A percentile compares a stretch with the other conserved stretches of the same genome.
phyloP scores from a whole-genome alignment of 192 early-diverging fungal species.

The Backusella circina region DNA sequence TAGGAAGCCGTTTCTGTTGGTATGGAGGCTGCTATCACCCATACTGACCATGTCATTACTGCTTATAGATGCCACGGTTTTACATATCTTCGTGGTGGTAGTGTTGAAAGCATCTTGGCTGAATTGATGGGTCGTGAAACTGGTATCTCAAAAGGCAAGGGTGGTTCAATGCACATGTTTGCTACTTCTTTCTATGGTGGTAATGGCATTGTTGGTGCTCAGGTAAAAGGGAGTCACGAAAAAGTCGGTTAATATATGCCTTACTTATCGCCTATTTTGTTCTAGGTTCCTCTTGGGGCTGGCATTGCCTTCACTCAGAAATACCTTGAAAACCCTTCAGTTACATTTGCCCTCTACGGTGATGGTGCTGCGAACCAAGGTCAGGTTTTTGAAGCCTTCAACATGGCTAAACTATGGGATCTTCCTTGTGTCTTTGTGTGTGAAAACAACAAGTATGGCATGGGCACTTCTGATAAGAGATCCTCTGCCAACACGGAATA shows the following conservation, averaged over 20 bases:
- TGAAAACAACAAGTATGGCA: slow-evolving; percentile 99
- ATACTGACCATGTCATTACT: slow-evolving; percentile 92
- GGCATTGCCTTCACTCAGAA: slow-evolving; percentile 92
- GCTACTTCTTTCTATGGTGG: slow-evolving; percentile 94
- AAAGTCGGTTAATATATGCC: not conserved
- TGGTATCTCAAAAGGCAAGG: slow-evolving; percentile 93
- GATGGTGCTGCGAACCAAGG: slow-evolving; percentile 99
- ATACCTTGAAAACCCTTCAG: slow-evolving; percentile 73
- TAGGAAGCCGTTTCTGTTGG: slow-evolving; percentile 90
- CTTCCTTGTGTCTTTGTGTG: slow-evolving; percentile 92
- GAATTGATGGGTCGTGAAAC: slow-evolving; percentile 81
- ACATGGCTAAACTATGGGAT: slow-evolving; percentile 99
- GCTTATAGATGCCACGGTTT: slow-evolving; percentile 99
- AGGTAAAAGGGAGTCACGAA: slow-evolving; percentile 33
- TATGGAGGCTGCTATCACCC: slow-evolving; percentile 87
- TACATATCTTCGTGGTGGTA: slow-evolving; percentile 80
- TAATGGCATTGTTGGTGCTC: slow-evolving; percentile 99
- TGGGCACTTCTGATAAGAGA: slow-evolving; percentile 91
- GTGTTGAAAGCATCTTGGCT: slow-evolving; percentile 61
- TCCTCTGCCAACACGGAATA: slow-evolving; percentile 93
- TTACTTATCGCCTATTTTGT: not conserved
- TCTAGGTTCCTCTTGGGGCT: slow-evolving; percentile 69
- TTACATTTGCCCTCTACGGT: slow-evolving; percentile 92
- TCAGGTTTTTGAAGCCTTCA: slow-evolving; percentile 98
- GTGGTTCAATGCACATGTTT: slow-evolving; percentile 99